Percentiles rank a stretch among this genome's conserved stretches.
These are phyloP conservation scores for Podaxis rugospora DNA, from an alignment of 768 basidiomycete genomes.

Conservation along the genomic window DNA sequence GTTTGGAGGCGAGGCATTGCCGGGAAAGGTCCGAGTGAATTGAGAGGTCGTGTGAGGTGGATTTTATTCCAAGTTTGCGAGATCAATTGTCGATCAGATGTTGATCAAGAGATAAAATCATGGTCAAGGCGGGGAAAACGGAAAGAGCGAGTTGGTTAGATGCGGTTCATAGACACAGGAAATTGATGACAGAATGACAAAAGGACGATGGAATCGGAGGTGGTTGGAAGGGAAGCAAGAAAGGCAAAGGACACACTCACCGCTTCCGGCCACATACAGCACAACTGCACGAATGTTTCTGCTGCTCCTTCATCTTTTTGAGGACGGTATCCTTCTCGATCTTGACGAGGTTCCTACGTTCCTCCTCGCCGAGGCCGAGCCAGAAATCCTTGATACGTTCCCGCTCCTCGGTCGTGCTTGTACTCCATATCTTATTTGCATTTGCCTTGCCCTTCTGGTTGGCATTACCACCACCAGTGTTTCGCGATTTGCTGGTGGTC, in stretches of 20 bases:
- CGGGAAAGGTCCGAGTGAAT: too few species aligned
- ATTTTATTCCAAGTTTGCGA: neutral
- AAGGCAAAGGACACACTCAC: slow-evolving; percentile 44
- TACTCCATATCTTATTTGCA: slow-evolving; percentile 91
- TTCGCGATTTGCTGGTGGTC: slow-evolving; percentile 34
- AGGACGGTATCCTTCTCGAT: slow-evolving; percentile 98
- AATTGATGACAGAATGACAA: slow-evolving; percentile 18
- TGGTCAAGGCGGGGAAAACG: slow-evolving; percentile 15
- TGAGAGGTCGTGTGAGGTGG: neutral
- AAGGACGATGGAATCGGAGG: slow-evolving; percentile 15
- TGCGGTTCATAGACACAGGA: slow-evolving; percentile 9
- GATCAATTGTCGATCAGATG: slow-evolving; percentile 24
- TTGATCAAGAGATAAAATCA: slow-evolving; percentile 26
- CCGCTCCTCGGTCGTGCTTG: slow-evolving; percentile 86
- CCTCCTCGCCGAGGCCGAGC: slow-evolving; percentile 88
- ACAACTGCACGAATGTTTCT: slow-evolving; percentile 93
- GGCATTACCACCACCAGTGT: slow-evolving; percentile 21
- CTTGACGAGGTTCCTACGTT: slow-evolving; percentile 88
- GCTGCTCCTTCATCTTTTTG: slow-evolving; percentile 99
- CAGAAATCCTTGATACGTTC: slow-evolving; percentile 99
- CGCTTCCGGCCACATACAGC: slow-evolving; percentile 97
- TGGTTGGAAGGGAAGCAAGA: slow-evolving; percentile 22
- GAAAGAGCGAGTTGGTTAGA: slow-evolving; percentile 17
- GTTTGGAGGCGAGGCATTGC: slow-evolving; percentile 13
- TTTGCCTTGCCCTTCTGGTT: slow-evolving; percentile 35